Conservation (phyloP, 73 alveolate species). For the Paramecium caudatum region DNA sequence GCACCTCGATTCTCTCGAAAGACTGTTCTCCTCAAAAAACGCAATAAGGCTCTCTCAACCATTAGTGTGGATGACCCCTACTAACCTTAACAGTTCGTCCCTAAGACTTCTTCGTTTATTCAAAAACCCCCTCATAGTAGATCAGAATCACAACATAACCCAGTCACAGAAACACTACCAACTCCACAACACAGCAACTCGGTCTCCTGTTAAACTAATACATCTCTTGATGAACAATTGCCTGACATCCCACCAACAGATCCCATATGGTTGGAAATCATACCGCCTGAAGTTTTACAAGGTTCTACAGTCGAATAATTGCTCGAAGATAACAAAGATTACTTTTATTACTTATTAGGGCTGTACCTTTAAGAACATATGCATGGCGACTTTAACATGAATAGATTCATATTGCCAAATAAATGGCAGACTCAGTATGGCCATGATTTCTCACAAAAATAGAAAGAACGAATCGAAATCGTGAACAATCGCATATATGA, state of each 20-base stretch:
- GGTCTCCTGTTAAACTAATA: conserved; percentile 44
- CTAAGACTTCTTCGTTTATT: neutral
- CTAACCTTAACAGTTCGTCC: neutral
- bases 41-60: neutral
- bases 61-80: neutral
- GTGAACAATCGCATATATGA: conserved; percentile 22
- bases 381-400: conserved; percentile 51
- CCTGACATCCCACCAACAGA: conserved; percentile 62
- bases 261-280: conserved; percentile 54
- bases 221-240: conserved; percentile 15
- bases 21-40: neutral
- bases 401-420: conserved; percentile 25
- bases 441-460: neutral
- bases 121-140: neutral
- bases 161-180: neutral
- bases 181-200: conserved; percentile 42
- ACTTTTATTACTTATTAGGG: conserved; percentile 40
- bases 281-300: conserved; percentile 10
- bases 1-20: neutral
- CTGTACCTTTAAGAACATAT: conserved; percentile 20
- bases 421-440: conserved; percentile 49
- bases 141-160: conserved; percentile 33
- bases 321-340: conserved; percentile 57
- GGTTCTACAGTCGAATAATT: conserved; percentile 15
- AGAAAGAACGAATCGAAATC: neutral